A percentile compares a stretch with the other conserved stretches of the same genome.
phyloP scores from a whole-genome alignment of 1,139 yeast genomes.

The Sugiyamaella sp. region DNA sequence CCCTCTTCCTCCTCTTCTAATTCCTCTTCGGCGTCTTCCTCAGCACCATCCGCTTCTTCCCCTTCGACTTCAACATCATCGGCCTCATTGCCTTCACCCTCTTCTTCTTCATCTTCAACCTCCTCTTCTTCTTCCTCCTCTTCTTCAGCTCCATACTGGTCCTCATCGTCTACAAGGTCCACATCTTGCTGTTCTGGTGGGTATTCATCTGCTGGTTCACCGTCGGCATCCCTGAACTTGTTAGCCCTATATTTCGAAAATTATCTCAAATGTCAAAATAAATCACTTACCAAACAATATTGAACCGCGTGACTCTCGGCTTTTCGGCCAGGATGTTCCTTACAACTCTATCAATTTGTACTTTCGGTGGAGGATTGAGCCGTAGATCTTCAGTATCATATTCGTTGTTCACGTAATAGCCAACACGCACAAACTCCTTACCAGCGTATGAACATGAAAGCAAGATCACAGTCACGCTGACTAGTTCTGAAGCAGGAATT shows the following conservation, averaged over 20 bases:
- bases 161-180: conserved; percentile 51
- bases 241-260: too few relatives aligned
- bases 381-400: conserved; percentile 91
- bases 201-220: conserved; percentile 60
- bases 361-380: conserved; percentile 92
- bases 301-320: conserved; percentile 95
- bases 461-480: conserved; percentile 89
- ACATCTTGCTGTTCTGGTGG: conserved; percentile 76
- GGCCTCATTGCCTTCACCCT: conserved; percentile 45
- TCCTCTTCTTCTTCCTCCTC: conserved; percentile 42
- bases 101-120: conserved; percentile 43
- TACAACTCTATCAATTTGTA: conserved; percentile 91
- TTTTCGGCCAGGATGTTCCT: conserved; percentile 94
- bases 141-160: conserved; percentile 44
- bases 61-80: conserved; percentile 41
- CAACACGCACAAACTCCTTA: conserved; percentile 93
- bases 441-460: conserved; percentile 92
- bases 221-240: conserved; percentile 49
- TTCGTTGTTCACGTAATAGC: conserved; percentile 96
- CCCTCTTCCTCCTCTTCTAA: conserved; percentile 38
- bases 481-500: conserved; percentile 94
- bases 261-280: neutral
- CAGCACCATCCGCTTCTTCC: conserved; percentile 41
- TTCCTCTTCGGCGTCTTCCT: conserved; percentile 35
- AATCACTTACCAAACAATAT: conserved; percentile 73